These are phyloP conservation scores for Mucor irregularis DNA, from an alignment of 371 early-diverging fungal species.

Conservation along the genomic window DNA sequence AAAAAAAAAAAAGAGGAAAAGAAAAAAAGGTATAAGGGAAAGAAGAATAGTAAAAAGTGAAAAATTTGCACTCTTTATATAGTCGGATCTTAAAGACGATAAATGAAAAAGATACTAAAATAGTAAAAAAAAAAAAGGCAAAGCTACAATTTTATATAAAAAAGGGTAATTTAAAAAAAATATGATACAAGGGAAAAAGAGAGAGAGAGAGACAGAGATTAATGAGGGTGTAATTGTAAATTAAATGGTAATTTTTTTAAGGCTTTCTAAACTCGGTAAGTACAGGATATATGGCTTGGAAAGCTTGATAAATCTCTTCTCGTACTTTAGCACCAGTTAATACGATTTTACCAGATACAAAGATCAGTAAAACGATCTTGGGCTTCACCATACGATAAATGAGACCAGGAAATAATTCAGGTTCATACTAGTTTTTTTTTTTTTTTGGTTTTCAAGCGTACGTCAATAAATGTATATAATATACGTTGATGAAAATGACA, in stretches of 20 bases:
- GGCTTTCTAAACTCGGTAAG: constrained; percentile 87
- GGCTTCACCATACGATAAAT: constrained; percentile 99
- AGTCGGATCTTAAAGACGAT: background rate
- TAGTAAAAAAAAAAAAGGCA: background rate
- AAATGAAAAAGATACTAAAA: background rate
- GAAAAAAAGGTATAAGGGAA: background rate
- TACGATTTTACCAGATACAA: constrained; percentile 99
- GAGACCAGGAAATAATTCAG: constrained; percentile 99
- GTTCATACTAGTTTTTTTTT: constrained; percentile 85
- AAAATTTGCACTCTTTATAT: background rate
- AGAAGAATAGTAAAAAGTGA: background rate
- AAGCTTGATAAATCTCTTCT: constrained; percentile 99
- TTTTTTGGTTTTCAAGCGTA: background rate
- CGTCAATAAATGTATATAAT: background rate
- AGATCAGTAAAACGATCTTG: constrained; percentile 99
- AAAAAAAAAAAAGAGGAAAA: constrained; percentile 6
- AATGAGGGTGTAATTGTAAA: too few species aligned
- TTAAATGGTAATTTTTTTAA: too few species aligned
- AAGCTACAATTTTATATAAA: background rate
- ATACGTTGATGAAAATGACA: too few species aligned
- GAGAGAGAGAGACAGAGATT: background rate
- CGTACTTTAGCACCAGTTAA: constrained; percentile 99
- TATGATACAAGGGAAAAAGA: constrained; percentile 1
- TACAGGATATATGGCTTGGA: constrained; percentile 99
- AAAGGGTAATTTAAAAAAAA: constrained; percentile 2